Evolutionary conservation across 108 stramenopile species (phyloP).

Genomic region (Schizochytrium sp.): DNA sequence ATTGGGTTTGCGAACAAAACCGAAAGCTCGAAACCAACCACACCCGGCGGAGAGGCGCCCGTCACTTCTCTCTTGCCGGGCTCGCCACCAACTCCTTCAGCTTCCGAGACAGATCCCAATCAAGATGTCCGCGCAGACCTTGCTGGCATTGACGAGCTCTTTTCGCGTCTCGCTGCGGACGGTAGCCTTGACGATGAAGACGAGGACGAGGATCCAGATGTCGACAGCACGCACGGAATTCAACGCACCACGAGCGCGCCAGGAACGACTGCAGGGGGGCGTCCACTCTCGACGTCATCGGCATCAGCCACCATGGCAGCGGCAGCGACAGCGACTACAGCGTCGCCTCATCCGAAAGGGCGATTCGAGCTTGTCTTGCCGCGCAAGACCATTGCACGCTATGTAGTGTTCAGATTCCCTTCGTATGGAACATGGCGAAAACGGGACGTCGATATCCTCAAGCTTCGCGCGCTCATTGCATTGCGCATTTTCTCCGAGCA

Average conservation of each 20-base stretch:
- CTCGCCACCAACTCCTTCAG: not conserved
- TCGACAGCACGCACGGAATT: not conserved
- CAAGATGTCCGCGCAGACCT: not conserved
- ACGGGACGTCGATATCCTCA: not conserved
- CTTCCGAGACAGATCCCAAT: not conserved
- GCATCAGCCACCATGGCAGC: too few relatives aligned
- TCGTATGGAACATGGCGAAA: not conserved
- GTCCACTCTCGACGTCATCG: too few relatives aligned
- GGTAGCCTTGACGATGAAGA: not conserved
- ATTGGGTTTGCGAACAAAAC: not conserved
- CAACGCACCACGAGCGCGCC: not conserved
- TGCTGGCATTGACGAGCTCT: not conserved
- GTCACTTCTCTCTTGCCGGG: not conserved
- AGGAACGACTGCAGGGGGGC: too few relatives aligned
- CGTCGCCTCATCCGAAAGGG: not conserved
- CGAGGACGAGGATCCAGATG: not conserved
- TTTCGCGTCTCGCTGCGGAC: not conserved
- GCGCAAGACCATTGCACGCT: not conserved
- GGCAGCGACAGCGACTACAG: not conserved
- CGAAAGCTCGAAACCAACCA: not conserved
- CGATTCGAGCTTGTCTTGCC: not conserved
- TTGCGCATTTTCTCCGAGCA: not conserved
- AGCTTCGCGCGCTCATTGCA: slow-evolving; percentile 10
- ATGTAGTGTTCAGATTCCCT: slow-evolving; percentile 3
- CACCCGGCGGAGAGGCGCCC: not conserved